Conservation (phyloP, 305 asterid species). For the Salvia sclarea region DNA sequence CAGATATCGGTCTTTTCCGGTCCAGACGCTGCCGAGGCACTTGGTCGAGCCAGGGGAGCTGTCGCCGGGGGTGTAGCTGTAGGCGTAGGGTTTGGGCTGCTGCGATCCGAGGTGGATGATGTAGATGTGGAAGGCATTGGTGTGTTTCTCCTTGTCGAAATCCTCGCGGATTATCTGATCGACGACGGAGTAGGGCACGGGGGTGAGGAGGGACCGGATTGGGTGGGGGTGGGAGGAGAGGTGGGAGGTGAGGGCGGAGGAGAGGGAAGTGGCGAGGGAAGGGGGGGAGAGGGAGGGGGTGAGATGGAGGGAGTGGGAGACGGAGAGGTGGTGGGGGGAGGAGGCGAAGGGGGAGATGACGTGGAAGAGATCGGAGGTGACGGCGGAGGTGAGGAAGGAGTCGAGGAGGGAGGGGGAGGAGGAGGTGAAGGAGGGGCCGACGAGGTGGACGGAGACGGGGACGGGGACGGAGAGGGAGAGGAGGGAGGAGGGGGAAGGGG, state of each 20-base stretch:
- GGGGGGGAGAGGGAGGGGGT: conserved; percentile 49
- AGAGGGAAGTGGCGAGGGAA: conserved; percentile 48
- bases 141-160: conserved; percentile 60
- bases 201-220: conserved; percentile 56
- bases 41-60: conserved; percentile 71
- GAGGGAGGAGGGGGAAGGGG: conserved; percentile 54
- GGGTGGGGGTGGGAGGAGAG: conserved; percentile 49
- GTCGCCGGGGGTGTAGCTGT: conserved; percentile 79
- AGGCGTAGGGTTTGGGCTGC: conserved; percentile 63
- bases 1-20: conserved; percentile 79
- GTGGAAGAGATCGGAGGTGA: conserved; percentile 85
- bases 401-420: conserved; percentile 59
- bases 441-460: conserved; percentile 73
- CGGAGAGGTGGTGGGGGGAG: conserved; percentile 59
- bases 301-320: conserved; percentile 80
- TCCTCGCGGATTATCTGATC: conserved; percentile 67
- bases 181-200: conserved; percentile 55
- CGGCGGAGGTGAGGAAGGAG: conserved; percentile 62
- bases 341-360: conserved; percentile 74
- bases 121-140: conserved; percentile 64
- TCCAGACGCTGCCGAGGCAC: conserved; percentile 85
- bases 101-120: conserved; percentile 65
- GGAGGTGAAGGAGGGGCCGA: conserved; percentile 71
- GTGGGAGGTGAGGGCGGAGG: conserved; percentile 52
- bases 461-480: conserved; percentile 59